Percentiles rank a stretch among this genome's conserved stretches.
These are phyloP conservation scores for Trichomonascaceae sp. DNA, from an alignment of 1,139 yeast species.

Conservation along the genomic window DNA sequence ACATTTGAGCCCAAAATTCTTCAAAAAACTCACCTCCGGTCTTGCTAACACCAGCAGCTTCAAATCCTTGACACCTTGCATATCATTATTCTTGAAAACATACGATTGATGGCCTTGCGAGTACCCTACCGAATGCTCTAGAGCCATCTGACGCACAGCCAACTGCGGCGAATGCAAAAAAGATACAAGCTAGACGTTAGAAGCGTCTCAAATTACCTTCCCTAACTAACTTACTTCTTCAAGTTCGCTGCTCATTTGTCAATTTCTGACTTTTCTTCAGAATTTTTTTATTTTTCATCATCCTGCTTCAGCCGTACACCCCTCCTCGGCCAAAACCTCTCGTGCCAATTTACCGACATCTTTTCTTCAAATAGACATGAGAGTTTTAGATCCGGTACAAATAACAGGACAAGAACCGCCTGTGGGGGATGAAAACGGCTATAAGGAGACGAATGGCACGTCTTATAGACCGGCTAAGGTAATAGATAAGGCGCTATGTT, in stretches of 20 bases:
- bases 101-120: slow-evolving; percentile 63
- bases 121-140: slow-evolving; percentile 77
- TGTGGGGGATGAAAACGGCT: not conserved
- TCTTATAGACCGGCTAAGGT: not conserved
- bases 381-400: not conserved
- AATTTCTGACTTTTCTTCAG: not conserved
- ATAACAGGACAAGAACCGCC: not conserved
- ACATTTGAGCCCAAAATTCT: not conserved
- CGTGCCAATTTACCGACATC: not conserved
- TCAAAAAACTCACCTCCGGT: slow-evolving; percentile 3
- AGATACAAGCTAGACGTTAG: slow-evolving; percentile 44
- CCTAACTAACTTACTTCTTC: slow-evolving; percentile 20
- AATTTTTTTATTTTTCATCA: not conserved
- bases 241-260: slow-evolving; percentile 22
- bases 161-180: slow-evolving; percentile 82
- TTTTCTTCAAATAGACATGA: not conserved
- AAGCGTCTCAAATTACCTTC: not conserved
- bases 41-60: slow-evolving; percentile 48
- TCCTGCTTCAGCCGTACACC: not conserved
- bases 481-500: not conserved
- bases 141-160: slow-evolving; percentile 77
- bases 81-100: slow-evolving; percentile 65
- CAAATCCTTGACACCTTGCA: slow-evolving; percentile 68
- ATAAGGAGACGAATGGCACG: not conserved
- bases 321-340: not conserved